phyloP scores from a whole-genome alignment of 2,329 filamentous ascomycete genomes.

The Moelleriella libera region DNA sequence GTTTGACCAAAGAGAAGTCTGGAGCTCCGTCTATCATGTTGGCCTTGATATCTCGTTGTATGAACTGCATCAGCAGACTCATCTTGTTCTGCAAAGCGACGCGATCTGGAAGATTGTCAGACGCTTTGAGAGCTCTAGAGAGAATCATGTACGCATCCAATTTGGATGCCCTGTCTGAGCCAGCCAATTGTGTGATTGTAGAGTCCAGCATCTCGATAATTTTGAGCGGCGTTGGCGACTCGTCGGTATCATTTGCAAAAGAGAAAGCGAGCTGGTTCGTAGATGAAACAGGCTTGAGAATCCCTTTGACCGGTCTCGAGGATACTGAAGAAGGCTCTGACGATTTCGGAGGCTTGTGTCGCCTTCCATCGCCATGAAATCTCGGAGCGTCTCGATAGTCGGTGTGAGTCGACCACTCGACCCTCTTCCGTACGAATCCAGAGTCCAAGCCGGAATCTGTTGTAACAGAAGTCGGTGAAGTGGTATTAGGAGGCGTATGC shows the following conservation, averaged over 20 bases:
- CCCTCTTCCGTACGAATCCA: conserved; percentile 33
- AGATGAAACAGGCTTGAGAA: conserved; percentile 59
- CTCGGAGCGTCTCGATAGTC: conserved; percentile 40
- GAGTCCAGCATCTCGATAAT: conserved; percentile 77
- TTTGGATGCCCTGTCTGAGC: conserved; percentile 55
- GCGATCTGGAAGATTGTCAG: conserved; percentile 66
- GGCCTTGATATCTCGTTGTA: conserved; percentile 64
- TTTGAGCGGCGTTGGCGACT: conserved; percentile 27
- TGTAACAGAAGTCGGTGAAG: conserved; percentile 27
- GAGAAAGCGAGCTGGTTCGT: conserved; percentile 28
- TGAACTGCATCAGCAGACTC: conserved; percentile 63
- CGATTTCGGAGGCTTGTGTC: conserved; percentile 23
- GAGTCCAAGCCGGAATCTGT: conserved; percentile 28
- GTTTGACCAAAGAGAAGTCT: conserved; percentile 59
- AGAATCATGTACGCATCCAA: conserved; percentile 81
- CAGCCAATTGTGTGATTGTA: conserved; percentile 65
- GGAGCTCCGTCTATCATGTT: conserved; percentile 38
- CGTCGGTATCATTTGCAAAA: conserved; percentile 26
- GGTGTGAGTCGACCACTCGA: conserved; percentile 42
- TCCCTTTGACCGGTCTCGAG: conserved; percentile 44
- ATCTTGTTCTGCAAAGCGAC: conserved; percentile 64
- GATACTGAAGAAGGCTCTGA: conserved; percentile 22
- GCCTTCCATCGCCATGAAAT: conserved; percentile 23
- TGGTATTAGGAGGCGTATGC: conserved; percentile 37
- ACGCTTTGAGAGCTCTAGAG: conserved; percentile 61